Conservation (phyloP, 2,329 filamentous ascomycete species). For the Zopfia rhizophila region DNA sequence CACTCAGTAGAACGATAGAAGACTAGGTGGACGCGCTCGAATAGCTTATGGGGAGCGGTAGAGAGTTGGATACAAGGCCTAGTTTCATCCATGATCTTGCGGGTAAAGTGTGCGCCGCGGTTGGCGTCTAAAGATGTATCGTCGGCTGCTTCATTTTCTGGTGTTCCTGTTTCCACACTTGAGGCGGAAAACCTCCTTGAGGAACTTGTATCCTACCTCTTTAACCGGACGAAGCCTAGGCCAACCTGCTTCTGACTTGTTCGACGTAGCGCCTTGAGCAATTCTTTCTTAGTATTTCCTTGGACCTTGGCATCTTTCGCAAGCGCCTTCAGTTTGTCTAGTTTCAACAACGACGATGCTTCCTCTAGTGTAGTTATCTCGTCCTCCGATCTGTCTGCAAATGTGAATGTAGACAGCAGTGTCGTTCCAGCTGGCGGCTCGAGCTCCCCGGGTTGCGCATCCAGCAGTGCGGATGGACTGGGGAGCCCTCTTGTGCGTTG, state of each 20-base stretch:
- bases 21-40: conserved; percentile 89
- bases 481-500: conserved; percentile 69
- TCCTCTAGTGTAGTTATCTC: conserved; percentile 79
- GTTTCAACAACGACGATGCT: conserved; percentile 76
- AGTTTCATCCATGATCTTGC: conserved; percentile 76
- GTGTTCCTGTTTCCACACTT: not conserved
- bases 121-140: conserved; percentile 61
- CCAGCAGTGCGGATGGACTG: conserved; percentile 32
- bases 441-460: conserved; percentile 56
- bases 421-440: conserved; percentile 55
- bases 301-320: conserved; percentile 84
- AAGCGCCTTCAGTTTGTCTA: conserved; percentile 83
- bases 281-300: conserved; percentile 83
- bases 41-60: conserved; percentile 74
- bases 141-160: conserved; percentile 47
- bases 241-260: conserved; percentile 77
- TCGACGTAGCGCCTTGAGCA: conserved; percentile 75
- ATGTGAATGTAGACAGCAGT: conserved; percentile 70
- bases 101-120: conserved; percentile 74
- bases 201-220: conserved; percentile 67
- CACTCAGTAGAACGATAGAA: conserved; percentile 94
- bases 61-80: conserved; percentile 85
- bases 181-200: conserved; percentile 59
- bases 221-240: conserved; percentile 71
- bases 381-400: conserved; percentile 79